Evolutionary conservation across 1,139 yeast species (phyloP).

Genomic region (Trichomonascaceae sp.): DNA sequence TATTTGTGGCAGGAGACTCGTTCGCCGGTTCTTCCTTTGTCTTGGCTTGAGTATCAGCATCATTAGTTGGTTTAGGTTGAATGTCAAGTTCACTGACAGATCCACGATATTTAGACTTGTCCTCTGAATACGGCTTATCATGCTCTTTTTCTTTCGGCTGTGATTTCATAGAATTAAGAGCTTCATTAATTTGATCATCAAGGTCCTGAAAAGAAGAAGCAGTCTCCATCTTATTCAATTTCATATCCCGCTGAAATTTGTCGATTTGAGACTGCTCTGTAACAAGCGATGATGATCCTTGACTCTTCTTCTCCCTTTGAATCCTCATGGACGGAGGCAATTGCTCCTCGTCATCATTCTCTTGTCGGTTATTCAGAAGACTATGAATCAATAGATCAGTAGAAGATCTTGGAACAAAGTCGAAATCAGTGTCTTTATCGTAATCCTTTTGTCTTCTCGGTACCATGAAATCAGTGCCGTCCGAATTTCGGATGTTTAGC

Average conservation of each 20-base stretch:
- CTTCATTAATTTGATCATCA: not conserved
- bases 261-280: not conserved
- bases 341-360: not conserved
- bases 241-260: not conserved
- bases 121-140: not conserved
- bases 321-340: constrained; percentile 8
- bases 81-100: not conserved
- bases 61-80: not conserved
- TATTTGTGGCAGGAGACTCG: not conserved
- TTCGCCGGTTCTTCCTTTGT: not conserved
- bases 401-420: not conserved
- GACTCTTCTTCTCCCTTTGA: constrained; percentile 5
- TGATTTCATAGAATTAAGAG: not conserved
- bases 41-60: not conserved
- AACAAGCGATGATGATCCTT: not conserved
- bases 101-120: not conserved
- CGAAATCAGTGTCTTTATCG: not conserved
- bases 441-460: not conserved
- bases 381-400: constrained; percentile 2
- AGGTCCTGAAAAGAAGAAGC: not conserved
- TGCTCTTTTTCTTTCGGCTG: not conserved
- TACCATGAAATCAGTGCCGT: constrained; percentile 30
- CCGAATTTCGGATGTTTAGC: constrained; percentile 26
- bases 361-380: not conserved
- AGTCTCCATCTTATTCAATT: not conserved